Evolutionary conservation across 108 stramenopile species (phyloP).

Genomic region (Epipyxis sp.): DNA sequence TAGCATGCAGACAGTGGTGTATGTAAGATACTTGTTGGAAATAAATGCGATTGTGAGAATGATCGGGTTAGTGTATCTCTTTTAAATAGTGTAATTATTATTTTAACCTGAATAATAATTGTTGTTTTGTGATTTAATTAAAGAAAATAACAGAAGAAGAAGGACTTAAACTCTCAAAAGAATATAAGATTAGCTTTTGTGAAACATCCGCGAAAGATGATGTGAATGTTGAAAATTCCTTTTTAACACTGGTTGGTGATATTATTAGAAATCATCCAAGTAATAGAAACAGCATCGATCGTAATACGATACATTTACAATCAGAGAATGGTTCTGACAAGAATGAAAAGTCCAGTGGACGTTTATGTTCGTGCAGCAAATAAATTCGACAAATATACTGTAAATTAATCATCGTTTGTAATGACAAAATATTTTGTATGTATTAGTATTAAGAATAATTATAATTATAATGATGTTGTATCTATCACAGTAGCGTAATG

Average conservation of each 20-base stretch:
- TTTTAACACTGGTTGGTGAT: background rate
- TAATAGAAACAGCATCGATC: background rate
- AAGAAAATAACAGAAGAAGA: background rate
- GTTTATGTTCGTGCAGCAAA: too few species aligned
- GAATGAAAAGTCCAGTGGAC: too few species aligned
- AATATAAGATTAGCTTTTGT: constrained; percentile 38
- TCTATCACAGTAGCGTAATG: too few species aligned
- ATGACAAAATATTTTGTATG: too few species aligned
- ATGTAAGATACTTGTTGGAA: constrained; percentile 17
- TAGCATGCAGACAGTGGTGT: constrained; percentile 44
- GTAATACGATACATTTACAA: background rate
- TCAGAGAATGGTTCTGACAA: background rate
- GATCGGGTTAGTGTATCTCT: too few species aligned
- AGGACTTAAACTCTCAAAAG: background rate
- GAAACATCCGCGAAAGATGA: constrained; percentile 16
- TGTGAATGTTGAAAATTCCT: constrained; percentile 14
- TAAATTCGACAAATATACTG: too few species aligned
- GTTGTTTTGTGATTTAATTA: constrained; percentile 26
- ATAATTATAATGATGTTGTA: too few species aligned
- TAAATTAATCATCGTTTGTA: too few species aligned
- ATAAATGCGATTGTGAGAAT: constrained; percentile 25
- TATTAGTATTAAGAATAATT: too few species aligned
- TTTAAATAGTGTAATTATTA: too few species aligned
- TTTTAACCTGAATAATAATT: too few species aligned
- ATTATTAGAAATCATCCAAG: background rate